Evolutionary conservation across 2,329 filamentous ascomycete genomes (phyloP).

Genomic region (Stagonosporopsis cucurbitacearum): DNA sequence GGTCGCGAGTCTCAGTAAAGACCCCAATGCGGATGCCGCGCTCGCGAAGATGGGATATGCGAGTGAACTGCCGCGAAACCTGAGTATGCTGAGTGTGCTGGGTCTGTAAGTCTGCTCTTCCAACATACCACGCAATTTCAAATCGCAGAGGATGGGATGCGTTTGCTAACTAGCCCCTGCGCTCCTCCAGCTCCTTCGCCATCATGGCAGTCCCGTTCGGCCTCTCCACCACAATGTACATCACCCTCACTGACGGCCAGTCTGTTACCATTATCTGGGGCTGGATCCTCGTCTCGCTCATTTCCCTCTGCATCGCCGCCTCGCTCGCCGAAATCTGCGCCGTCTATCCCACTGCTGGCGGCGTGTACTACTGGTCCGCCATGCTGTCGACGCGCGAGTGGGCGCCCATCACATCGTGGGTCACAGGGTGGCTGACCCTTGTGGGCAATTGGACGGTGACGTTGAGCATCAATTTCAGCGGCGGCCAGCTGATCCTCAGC

Average conservation of each 20-base stretch:
- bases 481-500: slow-evolving; percentile 66
- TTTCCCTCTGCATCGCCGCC: slow-evolving; percentile 71
- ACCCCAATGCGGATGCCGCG: slow-evolving; percentile 63
- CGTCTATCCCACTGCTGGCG: slow-evolving; percentile 76
- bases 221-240: slow-evolving; percentile 71
- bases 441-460: slow-evolving; percentile 77
- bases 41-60: slow-evolving; percentile 73
- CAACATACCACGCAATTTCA: neutral
- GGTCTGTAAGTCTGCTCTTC: slow-evolving; percentile 56
- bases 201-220: slow-evolving; percentile 78
- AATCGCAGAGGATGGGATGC: neutral
- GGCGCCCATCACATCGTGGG: slow-evolving; percentile 71
- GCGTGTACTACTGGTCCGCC: slow-evolving; percentile 74
- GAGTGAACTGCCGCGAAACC: slow-evolving; percentile 68
- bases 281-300: slow-evolving; percentile 70
- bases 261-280: slow-evolving; percentile 74
- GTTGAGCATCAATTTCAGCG: slow-evolving; percentile 71
- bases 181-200: slow-evolving; percentile 65
- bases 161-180: neutral
- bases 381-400: slow-evolving; percentile 71
- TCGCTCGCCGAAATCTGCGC: slow-evolving; percentile 79
- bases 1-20: slow-evolving; percentile 15
- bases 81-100: slow-evolving; percentile 73
- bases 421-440: slow-evolving; percentile 74
- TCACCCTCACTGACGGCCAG: slow-evolving; percentile 72